Percentiles rank a stretch among this genome's conserved stretches.
phyloP scores from a whole-genome alignment of 352 stramenopile genomes.

The Pythium coloratum region DNA sequence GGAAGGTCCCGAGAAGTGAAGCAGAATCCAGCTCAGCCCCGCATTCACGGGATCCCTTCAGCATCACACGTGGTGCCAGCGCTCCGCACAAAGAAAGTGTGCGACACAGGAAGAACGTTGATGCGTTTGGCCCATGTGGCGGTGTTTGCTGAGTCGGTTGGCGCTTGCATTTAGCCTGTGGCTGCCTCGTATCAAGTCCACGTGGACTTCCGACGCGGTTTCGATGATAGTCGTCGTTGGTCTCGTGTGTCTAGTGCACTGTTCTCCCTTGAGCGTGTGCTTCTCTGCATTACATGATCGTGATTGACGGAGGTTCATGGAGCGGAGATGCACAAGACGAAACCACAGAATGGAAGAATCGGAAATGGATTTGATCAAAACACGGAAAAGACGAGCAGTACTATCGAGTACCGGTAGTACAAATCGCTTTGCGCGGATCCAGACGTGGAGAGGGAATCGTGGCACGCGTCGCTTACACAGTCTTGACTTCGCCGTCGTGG shows the following conservation, averaged over 20 bases:
- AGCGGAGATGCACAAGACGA: too few relatives aligned
- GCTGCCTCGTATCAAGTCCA: background rate
- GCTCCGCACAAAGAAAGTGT: background rate
- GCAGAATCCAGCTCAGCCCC: too few relatives aligned
- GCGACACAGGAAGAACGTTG: background rate
- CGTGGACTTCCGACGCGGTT: background rate
- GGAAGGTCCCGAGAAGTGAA: too few relatives aligned
- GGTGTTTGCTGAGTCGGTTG: background rate
- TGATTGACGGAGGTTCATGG: too few relatives aligned
- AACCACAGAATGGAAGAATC: background rate
- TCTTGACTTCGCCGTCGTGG: constrained; percentile 56
- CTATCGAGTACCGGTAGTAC: background rate
- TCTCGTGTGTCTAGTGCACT: too few relatives aligned
- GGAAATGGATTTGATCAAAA: constrained; percentile 5
- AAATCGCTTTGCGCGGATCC: constrained; percentile 6
- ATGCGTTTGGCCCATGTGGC: background rate
- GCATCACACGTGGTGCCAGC: background rate
- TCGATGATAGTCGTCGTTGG: too few relatives aligned
- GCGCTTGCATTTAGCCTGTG: background rate
- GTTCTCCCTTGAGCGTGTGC: too few relatives aligned
- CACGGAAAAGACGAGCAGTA: background rate
- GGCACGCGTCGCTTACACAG: constrained; percentile 11
- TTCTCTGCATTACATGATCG: too few relatives aligned
- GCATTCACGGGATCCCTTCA: background rate
- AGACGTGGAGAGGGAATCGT: background rate